These are phyloP conservation scores for Diaporthe eres DNA, from an alignment of 2,329 filamentous ascomycete genomes.

Conservation along the genomic window DNA sequence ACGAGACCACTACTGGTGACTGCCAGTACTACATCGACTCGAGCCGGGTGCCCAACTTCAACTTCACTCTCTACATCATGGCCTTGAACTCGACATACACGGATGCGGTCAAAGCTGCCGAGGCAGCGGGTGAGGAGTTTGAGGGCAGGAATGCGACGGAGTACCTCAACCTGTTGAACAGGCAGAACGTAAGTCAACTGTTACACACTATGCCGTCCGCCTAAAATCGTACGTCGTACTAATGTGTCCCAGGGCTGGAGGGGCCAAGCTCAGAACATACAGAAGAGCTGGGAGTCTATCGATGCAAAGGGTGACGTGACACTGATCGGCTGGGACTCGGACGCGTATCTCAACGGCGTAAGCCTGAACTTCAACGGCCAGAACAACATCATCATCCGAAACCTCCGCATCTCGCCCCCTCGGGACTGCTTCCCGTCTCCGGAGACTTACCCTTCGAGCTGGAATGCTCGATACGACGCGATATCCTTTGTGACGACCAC, in stretches of 20 bases:
- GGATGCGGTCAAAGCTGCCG: conserved; percentile 26
- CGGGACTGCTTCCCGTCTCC: conserved; percentile 31
- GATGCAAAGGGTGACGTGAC: conserved; percentile 29
- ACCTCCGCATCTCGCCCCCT: conserved; percentile 24
- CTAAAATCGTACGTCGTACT: neutral
- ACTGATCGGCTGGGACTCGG: conserved; percentile 29
- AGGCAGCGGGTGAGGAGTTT: conserved; percentile 9
- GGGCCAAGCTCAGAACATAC: conserved; percentile 26
- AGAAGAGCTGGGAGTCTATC: conserved; percentile 28
- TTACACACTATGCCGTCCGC: too few relatives aligned
- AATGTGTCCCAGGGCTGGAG: conserved; percentile 15
- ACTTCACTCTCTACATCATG: conserved; percentile 30
- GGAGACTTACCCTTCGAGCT: conserved; percentile 23
- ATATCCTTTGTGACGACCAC: conserved; percentile 27
- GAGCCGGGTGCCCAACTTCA: conserved; percentile 17
- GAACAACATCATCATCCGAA: conserved; percentile 32
- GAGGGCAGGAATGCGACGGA: conserved; percentile 29
- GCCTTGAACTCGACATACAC: conserved; percentile 26
- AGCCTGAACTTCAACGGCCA: conserved; percentile 30
- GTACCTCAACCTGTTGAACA: conserved; percentile 16
- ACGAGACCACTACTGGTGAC: conserved; percentile 23
- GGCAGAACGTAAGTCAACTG: conserved; percentile 22
- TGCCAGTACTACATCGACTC: conserved; percentile 33
- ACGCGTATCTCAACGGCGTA: conserved; percentile 15
- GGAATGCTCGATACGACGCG: conserved; percentile 31